Conservation (phyloP, 352 stramenopile species). For the Phytophthora quininea region DNA sequence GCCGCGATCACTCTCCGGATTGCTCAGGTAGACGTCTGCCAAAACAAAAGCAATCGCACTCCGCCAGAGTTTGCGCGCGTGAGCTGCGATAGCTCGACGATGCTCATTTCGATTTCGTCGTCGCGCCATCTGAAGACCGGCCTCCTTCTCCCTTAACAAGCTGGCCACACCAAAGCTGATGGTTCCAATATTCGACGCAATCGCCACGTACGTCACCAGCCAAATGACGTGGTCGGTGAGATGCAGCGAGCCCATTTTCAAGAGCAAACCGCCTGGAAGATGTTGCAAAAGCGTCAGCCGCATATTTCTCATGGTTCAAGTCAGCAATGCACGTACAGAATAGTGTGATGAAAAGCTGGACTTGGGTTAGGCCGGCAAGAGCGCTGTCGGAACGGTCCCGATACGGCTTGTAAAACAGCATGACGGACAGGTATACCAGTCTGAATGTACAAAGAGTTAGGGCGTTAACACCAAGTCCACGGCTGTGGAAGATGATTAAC, state of each 20-base stretch:
- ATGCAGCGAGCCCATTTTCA: slow-evolving; percentile 69
- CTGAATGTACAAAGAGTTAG: slow-evolving; percentile 26
- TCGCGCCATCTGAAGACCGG: slow-evolving; percentile 34
- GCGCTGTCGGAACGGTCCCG: slow-evolving; percentile 66
- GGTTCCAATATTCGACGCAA: slow-evolving; percentile 60
- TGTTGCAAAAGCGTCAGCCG: background rate
- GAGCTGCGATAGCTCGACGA: slow-evolving; percentile 43
- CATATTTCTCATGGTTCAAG: background rate
- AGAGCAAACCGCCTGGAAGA: slow-evolving; percentile 56
- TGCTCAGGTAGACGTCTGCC: slow-evolving; percentile 64
- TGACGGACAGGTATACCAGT: slow-evolving; percentile 75
- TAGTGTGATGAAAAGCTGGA: slow-evolving; percentile 81
- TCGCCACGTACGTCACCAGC: slow-evolving; percentile 57
- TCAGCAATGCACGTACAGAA: slow-evolving; percentile 56
- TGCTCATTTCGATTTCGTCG: slow-evolving; percentile 52
- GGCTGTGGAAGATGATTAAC: slow-evolving; percentile 10
- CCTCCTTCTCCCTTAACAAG: slow-evolving; percentile 56
- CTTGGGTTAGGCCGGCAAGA: slow-evolving; percentile 66
- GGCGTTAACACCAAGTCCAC: background rate
- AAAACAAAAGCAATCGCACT: slow-evolving; percentile 59
- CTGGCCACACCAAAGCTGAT: slow-evolving; percentile 56
- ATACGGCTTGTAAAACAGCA: slow-evolving; percentile 77
- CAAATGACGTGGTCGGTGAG: slow-evolving; percentile 46
- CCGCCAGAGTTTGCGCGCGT: slow-evolving; percentile 64
- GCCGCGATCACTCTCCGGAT: slow-evolving; percentile 31